These are phyloP conservation scores for Gynostemma pentaphyllum DNA, from an alignment of 306 rosid genomes.

Conservation along the genomic window DNA sequence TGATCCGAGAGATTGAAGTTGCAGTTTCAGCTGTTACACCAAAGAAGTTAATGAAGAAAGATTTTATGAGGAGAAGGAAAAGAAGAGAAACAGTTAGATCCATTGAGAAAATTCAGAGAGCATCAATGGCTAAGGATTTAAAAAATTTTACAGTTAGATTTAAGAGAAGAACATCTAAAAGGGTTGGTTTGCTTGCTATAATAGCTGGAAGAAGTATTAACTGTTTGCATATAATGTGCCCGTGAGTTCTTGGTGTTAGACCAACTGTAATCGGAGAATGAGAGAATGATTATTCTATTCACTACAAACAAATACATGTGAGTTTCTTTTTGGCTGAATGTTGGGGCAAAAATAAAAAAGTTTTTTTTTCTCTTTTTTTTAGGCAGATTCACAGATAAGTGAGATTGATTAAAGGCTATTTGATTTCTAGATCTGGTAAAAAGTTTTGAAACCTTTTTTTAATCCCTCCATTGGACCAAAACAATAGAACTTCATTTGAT, in stretches of 20 bases:
- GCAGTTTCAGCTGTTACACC: constrained; percentile 21
- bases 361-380: constrained; percentile 1
- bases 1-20: constrained; percentile 28
- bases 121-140: background rate
- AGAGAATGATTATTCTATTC: constrained; percentile 28
- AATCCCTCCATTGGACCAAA: background rate
- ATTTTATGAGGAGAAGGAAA: constrained; percentile 18
- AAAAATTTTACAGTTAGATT: background rate
- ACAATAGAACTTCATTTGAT: background rate
- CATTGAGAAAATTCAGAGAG: constrained; percentile 26
- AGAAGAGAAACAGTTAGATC: constrained; percentile 21
- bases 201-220: constrained; percentile 1
- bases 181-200: constrained; percentile 8
- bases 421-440: constrained; percentile 8
- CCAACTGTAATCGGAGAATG: constrained; percentile 37
- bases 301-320: constrained; percentile 76
- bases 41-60: constrained; percentile 15
- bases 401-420: constrained; percentile 12
- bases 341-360: constrained; percentile 8
- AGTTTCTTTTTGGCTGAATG: constrained; percentile 28
- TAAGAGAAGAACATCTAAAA: background rate
- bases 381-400: constrained; percentile 8
- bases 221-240: constrained; percentile 32
- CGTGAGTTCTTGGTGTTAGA: constrained; percentile 53
- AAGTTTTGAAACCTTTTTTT: background rate